These are phyloP conservation scores for Escovopsis sp. DNA, from an alignment of 2,329 filamentous ascomycete species.

Conservation along the genomic window DNA sequence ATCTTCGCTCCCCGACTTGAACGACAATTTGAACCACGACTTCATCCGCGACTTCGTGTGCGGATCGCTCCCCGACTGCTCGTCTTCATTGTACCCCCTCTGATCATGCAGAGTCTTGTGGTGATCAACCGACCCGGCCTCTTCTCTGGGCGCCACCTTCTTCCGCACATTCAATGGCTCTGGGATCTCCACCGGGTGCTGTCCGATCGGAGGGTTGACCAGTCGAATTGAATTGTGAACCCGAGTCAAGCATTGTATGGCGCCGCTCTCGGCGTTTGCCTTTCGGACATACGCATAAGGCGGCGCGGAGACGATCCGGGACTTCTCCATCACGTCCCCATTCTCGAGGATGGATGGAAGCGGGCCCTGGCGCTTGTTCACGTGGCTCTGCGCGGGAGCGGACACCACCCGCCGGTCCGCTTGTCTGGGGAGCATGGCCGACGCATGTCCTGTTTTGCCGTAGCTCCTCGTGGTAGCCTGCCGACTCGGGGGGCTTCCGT, in stretches of 20 bases:
- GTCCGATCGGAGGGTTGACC: slow-evolving; percentile 31
- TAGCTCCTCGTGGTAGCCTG: slow-evolving; percentile 13
- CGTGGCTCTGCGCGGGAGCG: slow-evolving; percentile 31
- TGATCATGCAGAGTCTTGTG: slow-evolving; percentile 7
- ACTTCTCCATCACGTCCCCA: slow-evolving; percentile 18
- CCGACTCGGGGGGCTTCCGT: slow-evolving; percentile 10
- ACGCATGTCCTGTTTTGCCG: slow-evolving; percentile 1
- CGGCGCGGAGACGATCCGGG: slow-evolving; percentile 32
- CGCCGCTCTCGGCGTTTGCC: slow-evolving; percentile 17
- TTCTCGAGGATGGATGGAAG: slow-evolving; percentile 36
- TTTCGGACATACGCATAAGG: slow-evolving; percentile 18
- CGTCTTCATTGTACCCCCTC: slow-evolving; percentile 7
- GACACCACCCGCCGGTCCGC: slow-evolving; percentile 33
- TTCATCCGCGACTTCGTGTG: slow-evolving; percentile 24
- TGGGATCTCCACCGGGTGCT: slow-evolving; percentile 19
- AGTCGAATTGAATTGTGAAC: slow-evolving; percentile 38
- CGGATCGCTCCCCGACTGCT: slow-evolving; percentile 7
- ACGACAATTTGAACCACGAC: slow-evolving; percentile 35
- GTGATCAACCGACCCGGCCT: slow-evolving; percentile 9
- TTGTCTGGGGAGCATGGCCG: slow-evolving; percentile 16
- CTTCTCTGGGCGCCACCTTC: slow-evolving; percentile 15
- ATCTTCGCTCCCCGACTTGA: slow-evolving; percentile 16
- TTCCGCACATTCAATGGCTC: slow-evolving; percentile 28
- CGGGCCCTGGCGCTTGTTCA: slow-evolving; percentile 20
- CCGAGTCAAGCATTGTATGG: slow-evolving; percentile 29